Percentiles rank a stretch among this genome's conserved stretches.
These are phyloP conservation scores for Nannochloris sp. DNA, from an alignment of 139 green algal species.

Conservation along the genomic window DNA sequence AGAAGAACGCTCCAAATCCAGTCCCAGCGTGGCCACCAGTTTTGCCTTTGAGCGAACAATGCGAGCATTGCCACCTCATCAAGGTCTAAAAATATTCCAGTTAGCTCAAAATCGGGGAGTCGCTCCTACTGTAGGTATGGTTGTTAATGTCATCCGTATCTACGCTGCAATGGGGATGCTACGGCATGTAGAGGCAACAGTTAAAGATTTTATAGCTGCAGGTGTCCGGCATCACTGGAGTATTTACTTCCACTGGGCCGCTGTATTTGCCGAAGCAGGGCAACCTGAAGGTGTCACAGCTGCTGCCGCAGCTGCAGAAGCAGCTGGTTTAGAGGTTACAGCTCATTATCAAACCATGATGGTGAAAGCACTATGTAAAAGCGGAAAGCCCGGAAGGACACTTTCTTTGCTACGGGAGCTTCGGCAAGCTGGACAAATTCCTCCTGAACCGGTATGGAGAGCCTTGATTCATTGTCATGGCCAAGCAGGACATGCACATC, in stretches of 20 bases:
- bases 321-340: not conserved
- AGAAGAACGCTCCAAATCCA: not conserved
- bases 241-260: slow-evolving; percentile 6
- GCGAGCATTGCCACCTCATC: not conserved
- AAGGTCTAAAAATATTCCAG: not conserved
- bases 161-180: not conserved
- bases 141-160: not conserved
- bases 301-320: not conserved
- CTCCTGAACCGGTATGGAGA: slow-evolving; percentile 12
- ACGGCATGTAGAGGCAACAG: not conserved
- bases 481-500: not conserved
- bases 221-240: not conserved
- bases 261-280: not conserved
- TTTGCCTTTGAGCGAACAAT: not conserved
- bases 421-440: not conserved
- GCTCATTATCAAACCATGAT: not conserved
- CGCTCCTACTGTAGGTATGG: not conserved
- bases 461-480: slow-evolving; percentile 9
- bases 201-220: not conserved
- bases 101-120: not conserved
- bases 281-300: not conserved
- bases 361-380: not conserved
- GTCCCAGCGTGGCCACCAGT: not conserved
- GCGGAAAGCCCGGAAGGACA: not conserved
- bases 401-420: slow-evolving; percentile 10